A percentile compares a stretch with the other conserved stretches of the same genome.
phyloP scores from a whole-genome alignment of 257 asterid species.

The Forsythia suspensa region DNA sequence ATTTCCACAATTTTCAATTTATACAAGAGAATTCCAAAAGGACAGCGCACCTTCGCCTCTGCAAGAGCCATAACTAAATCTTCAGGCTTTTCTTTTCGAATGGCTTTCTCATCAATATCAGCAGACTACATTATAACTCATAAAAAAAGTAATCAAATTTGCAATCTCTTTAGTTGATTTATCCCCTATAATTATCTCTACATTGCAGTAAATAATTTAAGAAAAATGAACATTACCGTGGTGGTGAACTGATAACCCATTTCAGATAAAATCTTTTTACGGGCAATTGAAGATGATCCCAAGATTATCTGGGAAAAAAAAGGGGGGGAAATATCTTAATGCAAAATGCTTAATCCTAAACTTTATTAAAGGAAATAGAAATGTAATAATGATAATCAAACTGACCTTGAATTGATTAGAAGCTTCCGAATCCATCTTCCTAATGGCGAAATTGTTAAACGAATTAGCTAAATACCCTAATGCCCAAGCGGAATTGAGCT shows the following conservation, averaged over 20 bases:
- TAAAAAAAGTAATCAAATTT: not conserved
- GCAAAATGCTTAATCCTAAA: not conserved
- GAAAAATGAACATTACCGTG: constrained; percentile 48
- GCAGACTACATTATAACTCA: constrained; percentile 53
- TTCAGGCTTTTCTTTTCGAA: constrained; percentile 81
- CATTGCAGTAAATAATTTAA: not conserved
- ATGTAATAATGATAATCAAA: not conserved
- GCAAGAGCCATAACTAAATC: constrained; percentile 94
- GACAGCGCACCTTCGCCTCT: constrained; percentile 69
- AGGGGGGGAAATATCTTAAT: not conserved
- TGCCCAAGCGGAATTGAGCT: not conserved
- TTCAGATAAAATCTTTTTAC: constrained; percentile 62
- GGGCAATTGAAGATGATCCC: constrained; percentile 90
- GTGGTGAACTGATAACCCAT: constrained; percentile 74
- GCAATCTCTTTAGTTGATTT: not conserved
- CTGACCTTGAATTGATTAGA: constrained; percentile 34
- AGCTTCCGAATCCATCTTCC: constrained; percentile 28
- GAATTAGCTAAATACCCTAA: not conserved
- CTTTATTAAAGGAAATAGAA: not conserved
- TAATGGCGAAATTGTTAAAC: not conserved
- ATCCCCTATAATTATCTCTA: not conserved
- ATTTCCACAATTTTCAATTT: too few species aligned
- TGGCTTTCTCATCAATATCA: constrained; percentile 93
- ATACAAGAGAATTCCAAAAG: too few species aligned
- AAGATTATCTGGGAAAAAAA: constrained; percentile 59